Evolutionary conservation across 768 basidiomycete species (phyloP).

Genomic region (Tricholomella constricta): DNA sequence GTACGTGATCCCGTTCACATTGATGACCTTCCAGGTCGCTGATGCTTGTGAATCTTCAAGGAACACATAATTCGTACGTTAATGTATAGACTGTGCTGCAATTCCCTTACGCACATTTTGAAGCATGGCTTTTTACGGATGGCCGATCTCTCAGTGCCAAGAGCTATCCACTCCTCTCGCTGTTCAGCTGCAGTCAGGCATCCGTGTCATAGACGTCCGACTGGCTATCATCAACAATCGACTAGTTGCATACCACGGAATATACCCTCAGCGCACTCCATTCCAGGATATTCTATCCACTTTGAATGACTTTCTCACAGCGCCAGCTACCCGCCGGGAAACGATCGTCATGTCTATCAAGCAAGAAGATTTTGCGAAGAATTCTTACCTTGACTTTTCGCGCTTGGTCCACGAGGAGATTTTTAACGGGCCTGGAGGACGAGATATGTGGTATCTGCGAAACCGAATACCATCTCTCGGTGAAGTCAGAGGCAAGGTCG

Average conservation of each 20-base stretch:
- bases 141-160: slow-evolving; percentile 90
- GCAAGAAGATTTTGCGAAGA: slow-evolving; percentile 70
- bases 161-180: slow-evolving; percentile 58
- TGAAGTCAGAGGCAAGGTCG: slow-evolving; percentile 82
- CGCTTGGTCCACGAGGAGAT: slow-evolving; percentile 68
- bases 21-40: slow-evolving; percentile 17
- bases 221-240: slow-evolving; percentile 63
- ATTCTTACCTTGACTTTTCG: slow-evolving; percentile 57
- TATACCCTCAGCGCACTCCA: slow-evolving; percentile 67
- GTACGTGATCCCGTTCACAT: slow-evolving; percentile 39
- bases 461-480: slow-evolving; percentile 80
- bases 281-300: slow-evolving; percentile 67
- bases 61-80: slow-evolving; percentile 72
- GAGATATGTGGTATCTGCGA: slow-evolving; percentile 79
- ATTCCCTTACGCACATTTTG: slow-evolving; percentile 1
- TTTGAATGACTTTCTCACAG: slow-evolving; percentile 65
- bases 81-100: background rate
- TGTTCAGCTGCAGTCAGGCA: slow-evolving; percentile 73
- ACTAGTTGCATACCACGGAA: slow-evolving; percentile 79
- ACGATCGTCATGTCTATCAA: slow-evolving; percentile 88
- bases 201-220: slow-evolving; percentile 81
- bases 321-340: slow-evolving; percentile 59
- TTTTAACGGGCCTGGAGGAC: slow-evolving; percentile 49
- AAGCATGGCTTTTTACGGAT: slow-evolving; percentile 84
- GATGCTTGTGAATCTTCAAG: slow-evolving; percentile 27